Base-by-base conservation (phyloP, 805 yeast species). In the Candida quercuum region DNA sequence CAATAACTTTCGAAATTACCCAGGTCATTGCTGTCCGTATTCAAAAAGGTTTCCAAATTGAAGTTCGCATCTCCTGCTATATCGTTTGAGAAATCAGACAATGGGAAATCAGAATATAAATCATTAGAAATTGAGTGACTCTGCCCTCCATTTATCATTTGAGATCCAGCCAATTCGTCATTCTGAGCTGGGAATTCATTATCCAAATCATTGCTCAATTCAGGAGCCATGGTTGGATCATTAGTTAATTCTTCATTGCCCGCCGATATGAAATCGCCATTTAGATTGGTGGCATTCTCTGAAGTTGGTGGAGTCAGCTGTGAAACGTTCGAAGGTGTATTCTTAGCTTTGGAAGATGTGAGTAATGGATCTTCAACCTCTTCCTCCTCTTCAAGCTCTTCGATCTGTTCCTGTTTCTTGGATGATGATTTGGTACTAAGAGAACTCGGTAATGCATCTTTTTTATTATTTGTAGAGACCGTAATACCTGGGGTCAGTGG, bases 31-130 rank as follows among this genome's bases (percentile, higher is more conserved):
- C 53, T 60, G 39, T 64, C 70, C 9, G 70, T 66, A 33, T 63
- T 67, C 38, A 71, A 48, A 37, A 71, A 63, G 5, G 67, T 60
- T 43, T 69, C 70, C 45, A 69, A 60, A 45, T 67, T 73, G 53
- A 70, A 69, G 36, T 63, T 63, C 22, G 49, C 62, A 35, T 59
- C 64, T 27, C 56, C 60, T 20, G 54, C 35, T 24, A 61, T 49
- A 30, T 64, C 68, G 33, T 45, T 47, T 24, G 56, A 41, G 48
- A 60, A 52, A 48, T 61, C 54, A 18, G 60, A 42, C 7, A 58
- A 36, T 10, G 56, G 55, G 26, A 64, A 61, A 27, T 63, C 67
- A 25, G 57, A 35, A 26, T 51, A 56, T 25, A 60, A 36, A 34
- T 65, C 67, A 42, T 51, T 57, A 24, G 52, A 54, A 6, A 53